Conservation (phyloP, 2,329 filamentous ascomycete genomes). For the Microascus cirrosus region DNA sequence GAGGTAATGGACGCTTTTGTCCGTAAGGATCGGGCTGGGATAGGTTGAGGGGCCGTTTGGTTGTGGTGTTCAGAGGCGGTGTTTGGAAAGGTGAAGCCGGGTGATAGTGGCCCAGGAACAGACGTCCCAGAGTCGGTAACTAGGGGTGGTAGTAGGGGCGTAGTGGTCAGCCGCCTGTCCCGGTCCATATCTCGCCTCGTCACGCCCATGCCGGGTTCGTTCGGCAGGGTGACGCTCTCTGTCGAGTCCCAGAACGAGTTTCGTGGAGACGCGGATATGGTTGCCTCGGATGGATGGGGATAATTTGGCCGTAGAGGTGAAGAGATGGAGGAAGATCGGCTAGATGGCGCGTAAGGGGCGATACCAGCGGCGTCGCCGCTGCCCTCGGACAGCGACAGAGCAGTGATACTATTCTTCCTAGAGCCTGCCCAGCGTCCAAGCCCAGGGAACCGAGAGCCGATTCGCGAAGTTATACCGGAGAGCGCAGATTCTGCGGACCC, state of each 20-base stretch:
- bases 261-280: slow-evolving; percentile 49
- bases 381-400: slow-evolving; percentile 66
- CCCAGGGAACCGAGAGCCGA: slow-evolving; percentile 50
- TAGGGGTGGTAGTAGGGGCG: slow-evolving; percentile 75
- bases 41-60: slow-evolving; percentile 17
- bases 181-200: slow-evolving; percentile 30
- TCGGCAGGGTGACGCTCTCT: slow-evolving; percentile 37
- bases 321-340: slow-evolving; percentile 69
- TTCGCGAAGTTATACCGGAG: slow-evolving; percentile 50
- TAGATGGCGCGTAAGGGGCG: slow-evolving; percentile 53
- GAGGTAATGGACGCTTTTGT: slow-evolving; percentile 69
- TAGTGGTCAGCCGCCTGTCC: slow-evolving; percentile 56
- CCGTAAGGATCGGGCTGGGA: slow-evolving; percentile 33
- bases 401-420: slow-evolving; percentile 29
- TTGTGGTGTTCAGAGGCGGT: background rate
- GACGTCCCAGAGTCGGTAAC: slow-evolving; percentile 63
- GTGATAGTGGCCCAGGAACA: slow-evolving; percentile 61
- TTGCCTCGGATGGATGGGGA: slow-evolving; percentile 36
- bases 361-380: slow-evolving; percentile 67
- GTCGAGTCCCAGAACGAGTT: slow-evolving; percentile 50
- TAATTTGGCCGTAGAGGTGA: slow-evolving; percentile 36
- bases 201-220: slow-evolving; percentile 28
- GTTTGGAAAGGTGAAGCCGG: slow-evolving; percentile 34
- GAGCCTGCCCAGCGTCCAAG: slow-evolving; percentile 36
- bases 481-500: slow-evolving; percentile 40